Percentiles rank a stretch among this genome's conserved stretches.
phyloP scores from a whole-genome alignment of 2,329 filamentous ascomycete species.

The Pyricularia sp. region DNA sequence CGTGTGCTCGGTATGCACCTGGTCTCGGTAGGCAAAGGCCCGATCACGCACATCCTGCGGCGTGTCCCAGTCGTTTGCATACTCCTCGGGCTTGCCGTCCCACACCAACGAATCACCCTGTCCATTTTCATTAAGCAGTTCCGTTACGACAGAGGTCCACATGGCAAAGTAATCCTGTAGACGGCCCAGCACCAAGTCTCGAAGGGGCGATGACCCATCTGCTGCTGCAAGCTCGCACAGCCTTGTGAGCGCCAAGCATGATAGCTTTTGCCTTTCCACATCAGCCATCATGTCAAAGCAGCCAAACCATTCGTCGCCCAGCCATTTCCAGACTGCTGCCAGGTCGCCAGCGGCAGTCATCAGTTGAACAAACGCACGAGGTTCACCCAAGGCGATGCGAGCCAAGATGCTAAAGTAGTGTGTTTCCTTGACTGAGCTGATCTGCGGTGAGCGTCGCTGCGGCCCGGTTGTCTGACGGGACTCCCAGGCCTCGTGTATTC shows the following conservation, averaged over 20 bases:
- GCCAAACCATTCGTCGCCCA: conserved; percentile 52
- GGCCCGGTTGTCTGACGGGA: conserved; percentile 75
- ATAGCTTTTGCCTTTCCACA: conserved; percentile 54
- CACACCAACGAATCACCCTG: conserved; percentile 41
- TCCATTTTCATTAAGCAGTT: conserved; percentile 48
- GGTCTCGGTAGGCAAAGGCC: conserved; percentile 44
- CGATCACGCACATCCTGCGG: conserved; percentile 40
- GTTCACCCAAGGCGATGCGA: conserved; percentile 62
- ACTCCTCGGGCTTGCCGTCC: conserved; percentile 19
- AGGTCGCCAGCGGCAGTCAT: conserved; percentile 29
- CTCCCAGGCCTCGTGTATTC: conserved; percentile 55
- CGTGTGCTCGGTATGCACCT: conserved; percentile 52
- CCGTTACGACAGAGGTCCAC: conserved; percentile 58
- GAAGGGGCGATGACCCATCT: conserved; percentile 18
- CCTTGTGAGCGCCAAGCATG: conserved; percentile 58
- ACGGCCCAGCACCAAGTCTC: conserved; percentile 42
- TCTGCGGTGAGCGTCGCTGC: conserved; percentile 51
- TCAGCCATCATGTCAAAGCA: conserved; percentile 57
- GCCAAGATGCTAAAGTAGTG: conserved; percentile 79
- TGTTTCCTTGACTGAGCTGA: conserved; percentile 65
- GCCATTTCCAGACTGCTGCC: conserved; percentile 44
- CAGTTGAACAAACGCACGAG: conserved; percentile 51
- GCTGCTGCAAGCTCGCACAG: conserved; percentile 48
- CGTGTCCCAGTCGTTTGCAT: conserved; percentile 38
- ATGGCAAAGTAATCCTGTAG: conserved; percentile 63